phyloP scores from a whole-genome alignment of 2,329 filamentous ascomycete species.

The Verticillium zaregamsianum region DNA sequence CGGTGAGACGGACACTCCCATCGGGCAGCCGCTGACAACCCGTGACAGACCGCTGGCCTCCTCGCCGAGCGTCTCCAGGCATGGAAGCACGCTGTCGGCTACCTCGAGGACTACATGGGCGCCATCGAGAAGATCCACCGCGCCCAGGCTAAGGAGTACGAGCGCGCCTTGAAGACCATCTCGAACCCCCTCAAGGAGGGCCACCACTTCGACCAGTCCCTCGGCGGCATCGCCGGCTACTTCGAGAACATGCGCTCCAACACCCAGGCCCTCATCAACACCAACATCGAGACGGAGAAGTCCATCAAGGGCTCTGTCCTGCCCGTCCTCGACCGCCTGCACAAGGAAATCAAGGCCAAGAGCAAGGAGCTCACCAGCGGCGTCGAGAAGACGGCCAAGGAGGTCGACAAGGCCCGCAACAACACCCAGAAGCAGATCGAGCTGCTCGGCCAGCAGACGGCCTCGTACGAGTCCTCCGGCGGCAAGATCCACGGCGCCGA shows the following conservation, averaged over 20 bases:
- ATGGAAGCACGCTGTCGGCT: slow-evolving; percentile 91
- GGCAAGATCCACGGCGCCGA: slow-evolving; percentile 67
- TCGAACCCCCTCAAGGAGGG: slow-evolving; percentile 81
- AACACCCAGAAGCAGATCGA: slow-evolving; percentile 94
- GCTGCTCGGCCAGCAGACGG: slow-evolving; percentile 80
- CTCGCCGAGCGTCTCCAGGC: slow-evolving; percentile 85
- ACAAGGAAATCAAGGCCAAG: slow-evolving; percentile 97
- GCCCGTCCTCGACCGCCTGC: slow-evolving; percentile 83
- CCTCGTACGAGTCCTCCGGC: slow-evolving; percentile 70
- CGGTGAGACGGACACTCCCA: too few species aligned
- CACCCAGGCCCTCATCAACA: slow-evolving; percentile 85
- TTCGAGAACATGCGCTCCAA: slow-evolving; percentile 94
- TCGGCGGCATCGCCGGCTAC: slow-evolving; percentile 83
- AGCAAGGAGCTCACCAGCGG: slow-evolving; percentile 81
- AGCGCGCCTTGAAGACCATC: slow-evolving; percentile 89
- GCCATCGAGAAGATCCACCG: slow-evolving; percentile 84
- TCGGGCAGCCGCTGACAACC: background rate
- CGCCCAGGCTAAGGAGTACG: slow-evolving; percentile 87
- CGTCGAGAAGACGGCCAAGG: slow-evolving; percentile 79
- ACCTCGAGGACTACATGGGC: slow-evolving; percentile 85
- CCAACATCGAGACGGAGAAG: slow-evolving; percentile 88
- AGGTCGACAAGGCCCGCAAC: slow-evolving; percentile 84
- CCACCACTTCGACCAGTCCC: slow-evolving; percentile 85
- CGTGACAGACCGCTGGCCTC: slow-evolving; percentile 64
- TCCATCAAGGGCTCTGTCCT: slow-evolving; percentile 81